Evolutionary conservation across 2,329 filamentous ascomycete genomes (phyloP), one percentile per base, ranked within the genome.

Genomic region (Xylariaceae sp.): DNA sequence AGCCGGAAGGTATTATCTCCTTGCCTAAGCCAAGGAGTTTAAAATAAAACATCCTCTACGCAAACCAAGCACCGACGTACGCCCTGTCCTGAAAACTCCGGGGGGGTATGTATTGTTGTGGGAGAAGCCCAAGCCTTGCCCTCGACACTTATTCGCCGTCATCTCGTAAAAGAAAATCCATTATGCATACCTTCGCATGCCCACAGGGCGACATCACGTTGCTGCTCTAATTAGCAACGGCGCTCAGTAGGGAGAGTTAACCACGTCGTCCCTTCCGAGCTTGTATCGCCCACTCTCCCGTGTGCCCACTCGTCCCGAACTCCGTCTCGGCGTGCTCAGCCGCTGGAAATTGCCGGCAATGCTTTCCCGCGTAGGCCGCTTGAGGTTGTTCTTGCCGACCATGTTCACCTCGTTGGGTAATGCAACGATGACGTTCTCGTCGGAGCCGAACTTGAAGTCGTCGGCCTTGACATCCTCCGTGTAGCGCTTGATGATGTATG

Each of bases 401-500:
- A 98, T 98, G 74, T 97, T 96, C 65, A 99, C 95, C 73, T 98
- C 93, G 71, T 99, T 96, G 2, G 95, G 93, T 61, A 99, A 79
- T 0, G 95, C 95, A 37, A 99, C 93, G 68, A 99, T 96, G 67
- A 99, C 91, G 68, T 97, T 97, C 84, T 96, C 96, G 74, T 99
- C 95, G 4, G 89, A 93, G 45, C 93, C 93, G 69, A 92, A 99
- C 68, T 95, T 92, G 86, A 99, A 99, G 73, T 99, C 96, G 73
- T 99, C 95, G 3, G 95, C 95, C 81, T 96, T 97, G 70, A 99
- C 92, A 61, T 96, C 89, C 68, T 99, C 95, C 0, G 86, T 83
- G 71, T 99, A 99, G 16, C 95, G 89, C 81, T 98, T 97, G 81
- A 99, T 98, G 65, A 88, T 90, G 77, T 99, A 99, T 0, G 93